Evolutionary conservation across 2,329 filamentous ascomycete species (phyloP).

Genomic region (Thielaviopsis musarum): DNA sequence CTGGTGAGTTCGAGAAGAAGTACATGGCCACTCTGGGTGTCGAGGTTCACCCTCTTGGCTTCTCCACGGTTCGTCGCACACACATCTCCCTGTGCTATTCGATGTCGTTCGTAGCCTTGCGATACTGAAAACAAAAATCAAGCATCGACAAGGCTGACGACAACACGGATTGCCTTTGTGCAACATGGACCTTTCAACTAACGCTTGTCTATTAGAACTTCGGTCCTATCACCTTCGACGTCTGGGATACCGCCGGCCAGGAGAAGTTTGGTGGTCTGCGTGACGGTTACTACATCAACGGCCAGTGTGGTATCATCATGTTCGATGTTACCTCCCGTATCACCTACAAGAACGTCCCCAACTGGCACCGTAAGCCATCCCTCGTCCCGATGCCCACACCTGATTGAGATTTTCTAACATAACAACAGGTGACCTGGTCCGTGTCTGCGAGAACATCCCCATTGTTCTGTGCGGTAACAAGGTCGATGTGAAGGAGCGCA

Average conservation of each 20-base stretch:
- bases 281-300: conserved; percentile 99
- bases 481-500: conserved; percentile 99
- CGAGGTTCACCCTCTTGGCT: conserved; percentile 95
- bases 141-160: background rate
- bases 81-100: too few relatives aligned
- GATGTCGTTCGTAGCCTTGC: too few relatives aligned
- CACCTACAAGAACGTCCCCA: conserved; percentile 99
- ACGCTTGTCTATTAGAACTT: conserved; percentile 48
- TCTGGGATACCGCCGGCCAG: conserved; percentile 97
- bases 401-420: background rate
- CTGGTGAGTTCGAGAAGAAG: conserved; percentile 99
- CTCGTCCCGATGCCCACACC: background rate
- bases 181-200: background rate
- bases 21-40: conserved; percentile 99
- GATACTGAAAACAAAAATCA: too few relatives aligned
- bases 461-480: conserved; percentile 99
- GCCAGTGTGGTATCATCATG: conserved; percentile 99
- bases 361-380: conserved; percentile 86
- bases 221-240: conserved; percentile 93
- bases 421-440: conserved; percentile 73
- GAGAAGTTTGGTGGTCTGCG: conserved; percentile 99
- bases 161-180: background rate
- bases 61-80: conserved; percentile 69
- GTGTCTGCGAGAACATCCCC: conserved; percentile 97
- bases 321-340: conserved; percentile 99